A percentile compares a stretch with the other conserved stretches of the same genome.
phyloP scores from a whole-genome alignment of 257 asterid species.

The Salvia miltiorrhiza region DNA sequence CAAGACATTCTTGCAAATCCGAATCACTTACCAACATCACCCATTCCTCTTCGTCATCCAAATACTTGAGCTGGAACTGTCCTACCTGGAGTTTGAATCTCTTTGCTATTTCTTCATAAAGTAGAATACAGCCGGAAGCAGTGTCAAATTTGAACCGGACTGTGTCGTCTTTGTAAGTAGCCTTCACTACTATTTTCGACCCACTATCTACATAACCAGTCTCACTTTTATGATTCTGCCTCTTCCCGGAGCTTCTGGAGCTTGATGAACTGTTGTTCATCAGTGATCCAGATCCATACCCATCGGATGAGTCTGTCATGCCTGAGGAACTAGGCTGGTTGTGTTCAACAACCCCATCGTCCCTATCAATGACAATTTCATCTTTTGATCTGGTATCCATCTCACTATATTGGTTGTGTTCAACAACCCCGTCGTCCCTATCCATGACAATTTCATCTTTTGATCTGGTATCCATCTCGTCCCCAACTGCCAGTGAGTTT shows the following conservation, averaged over 20 bases:
- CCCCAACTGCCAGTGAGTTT: constrained; percentile 28
- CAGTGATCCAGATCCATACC: constrained; percentile 53
- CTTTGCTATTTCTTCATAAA: constrained; percentile 69
- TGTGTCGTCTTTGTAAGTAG: constrained; percentile 65
- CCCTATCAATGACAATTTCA: constrained; percentile 8
- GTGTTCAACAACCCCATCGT: too few relatives aligned
- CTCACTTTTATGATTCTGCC: constrained; percentile 26
- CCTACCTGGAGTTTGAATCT: constrained; percentile 67
- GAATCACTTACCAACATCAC: constrained; percentile 83
- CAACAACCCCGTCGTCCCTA: too few relatives aligned
- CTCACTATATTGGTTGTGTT: too few relatives aligned
- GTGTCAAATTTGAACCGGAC: constrained; percentile 67
- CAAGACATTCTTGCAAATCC: constrained; percentile 80
- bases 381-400: constrained; percentile 20
- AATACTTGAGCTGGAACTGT: constrained; percentile 74
- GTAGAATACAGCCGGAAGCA: constrained; percentile 44
- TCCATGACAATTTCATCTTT: constrained; percentile 20
- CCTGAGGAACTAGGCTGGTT: constrained; percentile 57
- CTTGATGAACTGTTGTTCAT: constrained; percentile 54
- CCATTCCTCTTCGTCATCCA: constrained; percentile 96
- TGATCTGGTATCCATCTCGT: constrained; percentile 22
- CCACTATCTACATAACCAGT: constrained; percentile 37
- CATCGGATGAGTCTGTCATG: constrained; percentile 60
- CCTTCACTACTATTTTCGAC: constrained; percentile 55
- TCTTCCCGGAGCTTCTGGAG: constrained; percentile 43